Evolutionary conservation across 2,329 filamentous ascomycete genomes (phyloP).

Genomic region (Epichloe coenophiala): DNA sequence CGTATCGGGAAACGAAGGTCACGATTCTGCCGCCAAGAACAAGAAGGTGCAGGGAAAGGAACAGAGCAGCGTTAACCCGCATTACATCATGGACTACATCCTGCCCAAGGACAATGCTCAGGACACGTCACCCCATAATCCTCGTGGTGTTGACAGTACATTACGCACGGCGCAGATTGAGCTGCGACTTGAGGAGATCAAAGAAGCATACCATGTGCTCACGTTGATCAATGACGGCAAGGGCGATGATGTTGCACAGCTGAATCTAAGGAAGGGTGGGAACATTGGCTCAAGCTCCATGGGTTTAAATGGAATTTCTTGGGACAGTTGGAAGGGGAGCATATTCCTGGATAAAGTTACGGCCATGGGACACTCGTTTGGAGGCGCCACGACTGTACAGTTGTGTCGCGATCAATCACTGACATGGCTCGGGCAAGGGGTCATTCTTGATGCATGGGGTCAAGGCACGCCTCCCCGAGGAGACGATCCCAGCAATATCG

Average conservation of each 20-base stretch:
- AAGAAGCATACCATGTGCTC: conserved; percentile 47
- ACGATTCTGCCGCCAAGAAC: conserved; percentile 16
- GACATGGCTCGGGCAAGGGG: conserved; percentile 45
- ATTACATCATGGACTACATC: conserved; percentile 47
- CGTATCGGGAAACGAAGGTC: conserved; percentile 9
- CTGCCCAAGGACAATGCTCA: conserved; percentile 41
- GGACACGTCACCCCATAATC: conserved; percentile 40
- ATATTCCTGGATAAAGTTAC: conserved; percentile 45
- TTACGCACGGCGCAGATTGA: conserved; percentile 49
- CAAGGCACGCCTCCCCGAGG: conserved; percentile 30
- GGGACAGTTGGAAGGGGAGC: conserved; percentile 41
- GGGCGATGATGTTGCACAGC: conserved; percentile 33
- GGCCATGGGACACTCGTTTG: conserved; percentile 53
- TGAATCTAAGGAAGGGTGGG: conserved; percentile 42
- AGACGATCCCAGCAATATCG: conserved; percentile 29
- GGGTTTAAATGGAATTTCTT: conserved; percentile 41
- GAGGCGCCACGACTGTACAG: conserved; percentile 50
- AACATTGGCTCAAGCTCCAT: conserved; percentile 43
- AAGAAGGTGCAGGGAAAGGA: conserved; percentile 16
- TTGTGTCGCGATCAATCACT: conserved; percentile 41
- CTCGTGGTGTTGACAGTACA: conserved; percentile 44
- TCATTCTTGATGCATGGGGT: conserved; percentile 55
- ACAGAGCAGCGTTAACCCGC: conserved; percentile 16
- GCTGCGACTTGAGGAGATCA: conserved; percentile 48
- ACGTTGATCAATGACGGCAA: conserved; percentile 39